phyloP scores from a whole-genome alignment of 345 rosid genomes.

The Isatis tinctoria region DNA sequence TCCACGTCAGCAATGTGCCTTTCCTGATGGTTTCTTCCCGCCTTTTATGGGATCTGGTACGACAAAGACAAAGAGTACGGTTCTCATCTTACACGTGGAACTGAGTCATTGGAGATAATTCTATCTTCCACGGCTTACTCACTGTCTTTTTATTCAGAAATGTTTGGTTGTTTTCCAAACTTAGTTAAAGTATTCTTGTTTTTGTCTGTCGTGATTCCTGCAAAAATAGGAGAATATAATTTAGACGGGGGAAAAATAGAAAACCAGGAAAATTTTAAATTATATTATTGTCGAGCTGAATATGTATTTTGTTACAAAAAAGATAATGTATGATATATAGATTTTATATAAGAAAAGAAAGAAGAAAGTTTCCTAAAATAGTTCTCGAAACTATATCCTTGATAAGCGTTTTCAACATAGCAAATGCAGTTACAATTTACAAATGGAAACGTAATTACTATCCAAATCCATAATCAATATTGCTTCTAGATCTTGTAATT shows the following conservation, averaged over 20 bases:
- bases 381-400: neutral
- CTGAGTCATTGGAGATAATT: conserved; percentile 20
- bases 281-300: neutral
- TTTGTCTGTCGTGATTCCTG: conserved; percentile 5
- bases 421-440: neutral
- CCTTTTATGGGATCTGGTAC: conserved; percentile 24
- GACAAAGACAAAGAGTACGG: conserved; percentile 9
- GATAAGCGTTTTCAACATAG: neutral
- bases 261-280: neutral
- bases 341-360: neutral
- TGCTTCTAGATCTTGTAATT: neutral
- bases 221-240: neutral
- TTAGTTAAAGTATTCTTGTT: neutral
- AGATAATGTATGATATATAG: no score
- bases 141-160: neutral
- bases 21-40: conserved; percentile 26
- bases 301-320: neutral
- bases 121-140: conserved; percentile 4
- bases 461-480: neutral
- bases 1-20: conserved; percentile 25
- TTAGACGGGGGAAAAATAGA: neutral
- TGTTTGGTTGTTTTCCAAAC: neutral
- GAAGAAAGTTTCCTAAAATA: neutral
- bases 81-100: conserved; percentile 19
- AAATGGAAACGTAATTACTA: neutral